Evolutionary conservation across 2,329 filamentous ascomycete genomes (phyloP).

Genomic region (Cladosporium phlei): DNA sequence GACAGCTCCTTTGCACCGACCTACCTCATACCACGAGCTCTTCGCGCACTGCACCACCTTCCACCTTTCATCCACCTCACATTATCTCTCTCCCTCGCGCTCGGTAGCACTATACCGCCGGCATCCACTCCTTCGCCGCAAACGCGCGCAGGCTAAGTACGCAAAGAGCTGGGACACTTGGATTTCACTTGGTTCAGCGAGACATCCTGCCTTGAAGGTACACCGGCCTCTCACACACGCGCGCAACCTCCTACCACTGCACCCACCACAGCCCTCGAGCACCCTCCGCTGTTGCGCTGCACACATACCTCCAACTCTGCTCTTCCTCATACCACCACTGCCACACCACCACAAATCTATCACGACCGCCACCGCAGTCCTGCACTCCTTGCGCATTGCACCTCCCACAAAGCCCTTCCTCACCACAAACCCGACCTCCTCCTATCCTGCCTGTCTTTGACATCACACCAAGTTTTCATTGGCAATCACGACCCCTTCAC

Average conservation of each 20-base stretch:
- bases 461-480: neutral
- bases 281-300: neutral
- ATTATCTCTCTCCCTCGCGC: no score
- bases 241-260: conserved; percentile 6
- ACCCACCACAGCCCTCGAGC: conserved; percentile 8
- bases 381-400: conserved; percentile 9
- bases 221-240: conserved; percentile 3
- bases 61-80: no score
- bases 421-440: conserved; percentile 8
- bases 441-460: conserved; percentile 1
- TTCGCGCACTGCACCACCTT: no score
- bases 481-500: conserved; percentile 6
- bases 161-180: conserved; percentile 9
- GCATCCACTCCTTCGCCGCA: no score
- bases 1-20: no score
- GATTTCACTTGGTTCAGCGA: conserved; percentile 4
- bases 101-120: no score
- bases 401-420: neutral
- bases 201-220: conserved; percentile 8
- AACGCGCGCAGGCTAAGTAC: conserved; percentile 13
- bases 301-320: conserved; percentile 6
- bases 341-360: neutral
- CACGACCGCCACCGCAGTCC: conserved; percentile 4
- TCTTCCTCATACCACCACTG: conserved; percentile 3
- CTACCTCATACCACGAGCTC: no score